Evolutionary conservation across 1,284 basidiomycete genomes (phyloP).

Genomic region (Cystobasidium slooffiae): DNA sequence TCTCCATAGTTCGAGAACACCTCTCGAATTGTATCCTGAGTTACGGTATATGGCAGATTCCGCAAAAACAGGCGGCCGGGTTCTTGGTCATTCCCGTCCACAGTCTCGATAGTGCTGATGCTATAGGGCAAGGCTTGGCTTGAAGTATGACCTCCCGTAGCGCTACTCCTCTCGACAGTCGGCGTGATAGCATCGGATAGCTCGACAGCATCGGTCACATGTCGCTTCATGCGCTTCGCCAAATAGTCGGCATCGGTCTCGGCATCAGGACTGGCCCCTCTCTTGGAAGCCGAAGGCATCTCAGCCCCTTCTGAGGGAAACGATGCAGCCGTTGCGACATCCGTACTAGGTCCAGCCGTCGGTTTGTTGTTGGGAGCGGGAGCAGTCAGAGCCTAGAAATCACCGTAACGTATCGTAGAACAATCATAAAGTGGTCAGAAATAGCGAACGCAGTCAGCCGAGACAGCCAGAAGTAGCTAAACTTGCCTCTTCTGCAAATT

Average conservation of each 20-base stretch:
- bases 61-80: conserved; percentile 87
- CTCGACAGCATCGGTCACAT: background rate
- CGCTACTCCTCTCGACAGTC: too few species aligned
- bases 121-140: too few species aligned
- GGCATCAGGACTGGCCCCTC: background rate
- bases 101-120: too few species aligned
- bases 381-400: too few species aligned
- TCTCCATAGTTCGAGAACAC: conserved; percentile 74
- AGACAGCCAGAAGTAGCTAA: too few species aligned
- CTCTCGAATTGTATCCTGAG: conserved; percentile 71
- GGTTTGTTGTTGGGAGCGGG: too few species aligned
- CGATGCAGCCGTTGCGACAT: background rate
- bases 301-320: background rate
- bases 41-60: conserved; percentile 84
- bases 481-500: conserved; percentile 70
- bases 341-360: too few species aligned
- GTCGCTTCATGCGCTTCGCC: conserved; percentile 56
- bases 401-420: too few species aligned
- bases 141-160: too few species aligned
- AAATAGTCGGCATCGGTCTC: conserved; percentile 57
- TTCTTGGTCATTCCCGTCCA: conserved; percentile 57
- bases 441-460: too few species aligned
- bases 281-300: background rate
- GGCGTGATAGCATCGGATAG: too few species aligned
- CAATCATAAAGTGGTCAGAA: too few species aligned